These are phyloP conservation scores for Lolium multiflorum DNA, from an alignment of 176 grass and related monocot species.

Conservation along the genomic window DNA sequence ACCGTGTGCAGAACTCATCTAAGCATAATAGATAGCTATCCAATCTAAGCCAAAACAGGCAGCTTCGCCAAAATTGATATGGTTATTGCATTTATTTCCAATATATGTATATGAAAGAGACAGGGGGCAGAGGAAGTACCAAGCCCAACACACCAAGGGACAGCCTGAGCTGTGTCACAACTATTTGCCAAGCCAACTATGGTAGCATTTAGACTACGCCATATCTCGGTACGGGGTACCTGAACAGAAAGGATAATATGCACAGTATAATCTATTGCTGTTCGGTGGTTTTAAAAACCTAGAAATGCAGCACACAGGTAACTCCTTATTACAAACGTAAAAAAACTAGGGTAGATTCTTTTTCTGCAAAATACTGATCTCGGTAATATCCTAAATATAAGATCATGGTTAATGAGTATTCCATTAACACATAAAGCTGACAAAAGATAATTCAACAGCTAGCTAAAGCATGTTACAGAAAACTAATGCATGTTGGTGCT, in stretches of 20 bases:
- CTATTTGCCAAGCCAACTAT: conserved; percentile 77
- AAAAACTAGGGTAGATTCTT: background rate
- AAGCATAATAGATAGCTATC: background rate
- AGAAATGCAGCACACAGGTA: background rate
- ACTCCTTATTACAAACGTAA: background rate
- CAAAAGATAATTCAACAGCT: conserved; percentile 5
- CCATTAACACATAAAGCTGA: background rate
- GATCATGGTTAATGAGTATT: background rate
- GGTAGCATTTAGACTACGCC: conserved; percentile 85
- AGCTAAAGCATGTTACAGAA: background rate
- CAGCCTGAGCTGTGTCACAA: conserved; percentile 44
- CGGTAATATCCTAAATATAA: background rate
- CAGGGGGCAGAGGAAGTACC: conserved; percentile 55
- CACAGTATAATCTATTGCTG: background rate
- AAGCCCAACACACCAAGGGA: conserved; percentile 76
- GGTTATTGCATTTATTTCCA: background rate
- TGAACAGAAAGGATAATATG: conserved; percentile 44
- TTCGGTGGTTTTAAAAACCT: background rate
- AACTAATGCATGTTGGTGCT: background rate
- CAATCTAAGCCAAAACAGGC: background rate
- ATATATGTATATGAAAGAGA: background rate
- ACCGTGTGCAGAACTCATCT: background rate
- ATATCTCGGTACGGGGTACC: conserved; percentile 78
- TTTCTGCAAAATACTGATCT: conserved; percentile 12
- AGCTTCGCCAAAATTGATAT: background rate